These are phyloP conservation scores for Fusarium redolens DNA, from an alignment of 2,329 filamentous ascomycete genomes.

Conservation along the genomic window DNA sequence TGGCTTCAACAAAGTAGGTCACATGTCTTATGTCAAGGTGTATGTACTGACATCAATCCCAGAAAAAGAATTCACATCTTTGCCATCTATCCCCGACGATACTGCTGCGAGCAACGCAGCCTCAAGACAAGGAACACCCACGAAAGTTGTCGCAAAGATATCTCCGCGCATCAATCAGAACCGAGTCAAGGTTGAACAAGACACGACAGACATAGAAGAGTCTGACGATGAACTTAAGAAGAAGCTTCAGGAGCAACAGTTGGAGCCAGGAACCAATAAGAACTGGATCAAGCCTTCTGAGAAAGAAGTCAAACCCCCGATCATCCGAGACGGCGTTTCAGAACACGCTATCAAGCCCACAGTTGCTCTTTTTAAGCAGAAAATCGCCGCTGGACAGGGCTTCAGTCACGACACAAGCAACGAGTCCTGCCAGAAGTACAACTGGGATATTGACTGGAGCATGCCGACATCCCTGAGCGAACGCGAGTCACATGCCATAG, in stretches of 20 bases:
- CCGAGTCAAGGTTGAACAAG: background rate
- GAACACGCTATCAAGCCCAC: conserved; percentile 43
- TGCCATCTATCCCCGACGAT: conserved; percentile 1
- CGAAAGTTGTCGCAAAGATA: conserved; percentile 3
- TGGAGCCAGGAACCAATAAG: background rate
- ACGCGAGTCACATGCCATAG: conserved; percentile 13
- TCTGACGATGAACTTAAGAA: conserved; percentile 14
- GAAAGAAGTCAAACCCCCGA: conserved; percentile 27
- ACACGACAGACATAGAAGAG: background rate
- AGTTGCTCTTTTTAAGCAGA: conserved; percentile 32
- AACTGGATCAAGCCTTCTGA: conserved; percentile 10
- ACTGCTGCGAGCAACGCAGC: conserved; percentile 1
- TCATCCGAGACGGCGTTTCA: conserved; percentile 39
- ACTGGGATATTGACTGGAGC: conserved; percentile 32
- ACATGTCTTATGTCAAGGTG: no score
- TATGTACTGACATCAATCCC: conserved; percentile 10
- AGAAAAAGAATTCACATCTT: conserved; percentile 21
- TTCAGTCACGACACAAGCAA: background rate
- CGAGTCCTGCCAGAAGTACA: conserved; percentile 8
- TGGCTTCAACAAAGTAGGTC: conserved; percentile 37
- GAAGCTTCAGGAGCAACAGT: conserved; percentile 2
- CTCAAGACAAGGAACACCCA: conserved; percentile 16
- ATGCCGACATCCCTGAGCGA: conserved; percentile 8
- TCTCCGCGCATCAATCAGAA: background rate
- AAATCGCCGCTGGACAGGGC: conserved; percentile 26